Conservation (phyloP, 441 rosid species). For the Gossypium trilobum region DNA sequence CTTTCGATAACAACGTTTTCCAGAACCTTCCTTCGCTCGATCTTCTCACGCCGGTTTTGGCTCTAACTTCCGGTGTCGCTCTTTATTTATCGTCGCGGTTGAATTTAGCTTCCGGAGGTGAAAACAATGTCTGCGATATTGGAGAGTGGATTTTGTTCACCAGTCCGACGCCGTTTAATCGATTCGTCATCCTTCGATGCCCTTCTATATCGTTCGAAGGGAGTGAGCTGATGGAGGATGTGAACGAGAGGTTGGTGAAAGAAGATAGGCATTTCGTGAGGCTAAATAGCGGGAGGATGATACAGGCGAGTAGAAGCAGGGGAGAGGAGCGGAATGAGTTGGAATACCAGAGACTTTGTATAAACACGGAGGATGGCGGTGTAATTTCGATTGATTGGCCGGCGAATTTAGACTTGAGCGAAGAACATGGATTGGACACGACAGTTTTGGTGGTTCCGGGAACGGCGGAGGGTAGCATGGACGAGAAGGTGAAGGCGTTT, state of each 20-base stretch:
- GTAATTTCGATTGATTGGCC: conserved; percentile 91
- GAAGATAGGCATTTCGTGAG: conserved; percentile 75
- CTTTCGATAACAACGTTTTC: conserved; percentile 37
- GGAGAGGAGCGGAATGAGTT: conserved; percentile 29
- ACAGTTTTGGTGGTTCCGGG: conserved; percentile 78
- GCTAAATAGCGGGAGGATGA: conserved; percentile 56
- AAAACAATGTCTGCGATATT: conserved; percentile 17
- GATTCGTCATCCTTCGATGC: conserved; percentile 79
- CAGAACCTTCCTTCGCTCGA: conserved; percentile 28
- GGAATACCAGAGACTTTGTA: conserved; percentile 68
- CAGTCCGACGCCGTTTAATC: conserved; percentile 81
- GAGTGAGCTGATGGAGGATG: conserved; percentile 40
- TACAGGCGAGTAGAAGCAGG: conserved; percentile 17
- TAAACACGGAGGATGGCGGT: conserved; percentile 65
- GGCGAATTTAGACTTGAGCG: conserved; percentile 54
- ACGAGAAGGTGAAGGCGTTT: conserved; percentile 40
- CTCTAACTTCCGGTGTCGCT: conserved; percentile 54
- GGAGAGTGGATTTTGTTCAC: conserved; percentile 83
- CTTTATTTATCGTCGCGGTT: conserved; percentile 28
- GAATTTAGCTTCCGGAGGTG: not conserved
- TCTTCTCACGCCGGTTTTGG: conserved; percentile 43
- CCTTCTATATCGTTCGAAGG: conserved; percentile 54
- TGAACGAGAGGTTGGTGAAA: conserved; percentile 54
- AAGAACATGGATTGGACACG: conserved; percentile 79
- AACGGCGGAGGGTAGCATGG: conserved; percentile 70